phyloP scores from a whole-genome alignment of 306 rosid species.

The Albizia julibrissin region DNA sequence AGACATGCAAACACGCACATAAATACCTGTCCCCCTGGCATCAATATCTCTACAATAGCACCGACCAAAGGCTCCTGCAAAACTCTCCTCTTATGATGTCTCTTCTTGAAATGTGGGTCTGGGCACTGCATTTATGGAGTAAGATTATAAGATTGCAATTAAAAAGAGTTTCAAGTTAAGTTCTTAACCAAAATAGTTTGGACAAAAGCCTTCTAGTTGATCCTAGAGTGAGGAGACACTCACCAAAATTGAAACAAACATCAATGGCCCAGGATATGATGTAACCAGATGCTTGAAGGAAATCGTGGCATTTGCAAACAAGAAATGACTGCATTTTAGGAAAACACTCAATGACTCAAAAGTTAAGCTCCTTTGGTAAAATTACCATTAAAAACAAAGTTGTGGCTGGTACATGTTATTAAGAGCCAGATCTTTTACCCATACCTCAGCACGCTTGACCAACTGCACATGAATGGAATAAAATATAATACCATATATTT shows the following conservation, averaged over 20 bases:
- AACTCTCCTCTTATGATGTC: constrained; percentile 87
- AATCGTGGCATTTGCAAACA: constrained; percentile 80
- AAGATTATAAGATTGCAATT: constrained; percentile 25
- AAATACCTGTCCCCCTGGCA: constrained; percentile 74
- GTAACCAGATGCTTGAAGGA: constrained; percentile 74
- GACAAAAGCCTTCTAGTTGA: background rate
- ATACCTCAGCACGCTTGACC: constrained; percentile 74
- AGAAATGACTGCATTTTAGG: constrained; percentile 69
- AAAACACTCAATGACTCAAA: constrained; percentile 25
- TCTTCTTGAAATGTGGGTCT: constrained; percentile 92
- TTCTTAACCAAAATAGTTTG: background rate
- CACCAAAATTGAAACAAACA: constrained; percentile 82
- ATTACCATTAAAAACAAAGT: constrained; percentile 35
- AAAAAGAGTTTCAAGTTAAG: background rate
- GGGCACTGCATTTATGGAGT: constrained; percentile 77
- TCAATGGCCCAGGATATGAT: constrained; percentile 80
- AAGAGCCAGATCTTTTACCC: constrained; percentile 84
- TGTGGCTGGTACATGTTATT: constrained; percentile 63
- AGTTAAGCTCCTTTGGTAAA: constrained; percentile 3
- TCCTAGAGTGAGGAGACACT: constrained; percentile 39
- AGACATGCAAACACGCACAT: background rate
- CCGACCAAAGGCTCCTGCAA: constrained; percentile 77
- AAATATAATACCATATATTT: constrained; percentile 11
- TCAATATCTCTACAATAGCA: constrained; percentile 56
- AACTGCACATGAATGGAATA: constrained; percentile 56